Percentiles rank a stretch among this genome's conserved stretches.
phyloP scores from a whole-genome alignment of 345 rosid species.

The Citrus sp. region DNA sequence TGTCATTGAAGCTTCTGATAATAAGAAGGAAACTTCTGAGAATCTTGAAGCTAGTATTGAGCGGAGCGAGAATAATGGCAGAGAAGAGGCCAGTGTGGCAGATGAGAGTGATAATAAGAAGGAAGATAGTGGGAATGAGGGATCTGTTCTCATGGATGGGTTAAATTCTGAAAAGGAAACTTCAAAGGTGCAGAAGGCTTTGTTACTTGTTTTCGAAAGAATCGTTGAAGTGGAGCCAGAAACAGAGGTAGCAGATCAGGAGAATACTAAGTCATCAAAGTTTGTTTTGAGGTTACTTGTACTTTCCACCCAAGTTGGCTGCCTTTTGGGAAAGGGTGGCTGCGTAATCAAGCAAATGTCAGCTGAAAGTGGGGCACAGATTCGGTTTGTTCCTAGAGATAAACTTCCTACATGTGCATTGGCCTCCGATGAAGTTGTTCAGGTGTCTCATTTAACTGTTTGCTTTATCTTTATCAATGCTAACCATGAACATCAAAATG shows the following conservation, averaged over 20 bases:
- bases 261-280: conserved; percentile 28
- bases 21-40: conserved; percentile 18
- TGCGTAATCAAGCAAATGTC: conserved; percentile 57
- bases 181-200: conserved; percentile 51
- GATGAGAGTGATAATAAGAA: conserved; percentile 20
- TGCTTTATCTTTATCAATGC: not conserved
- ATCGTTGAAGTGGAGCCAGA: conserved; percentile 40
- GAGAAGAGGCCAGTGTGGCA: conserved; percentile 17
- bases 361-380: conserved; percentile 62
- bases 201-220: conserved; percentile 54
- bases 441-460: conserved; percentile 33
- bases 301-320: conserved; percentile 56
- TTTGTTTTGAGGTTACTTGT: conserved; percentile 53
- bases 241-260: conserved; percentile 32
- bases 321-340: conserved; percentile 70
- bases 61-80: conserved; percentile 14
- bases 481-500: not conserved
- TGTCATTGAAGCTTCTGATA: conserved; percentile 29
- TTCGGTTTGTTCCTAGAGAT: conserved; percentile 65
- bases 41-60: conserved; percentile 22
- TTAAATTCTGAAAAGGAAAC: conserved; percentile 28
- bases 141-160: conserved; percentile 27
- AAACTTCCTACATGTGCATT: conserved; percentile 53
- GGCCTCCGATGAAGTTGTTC: conserved; percentile 56
- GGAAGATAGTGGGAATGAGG: conserved; percentile 22